phyloP scores from a whole-genome alignment of 768 basidiomycete genomes.

The Trametes maxima region DNA sequence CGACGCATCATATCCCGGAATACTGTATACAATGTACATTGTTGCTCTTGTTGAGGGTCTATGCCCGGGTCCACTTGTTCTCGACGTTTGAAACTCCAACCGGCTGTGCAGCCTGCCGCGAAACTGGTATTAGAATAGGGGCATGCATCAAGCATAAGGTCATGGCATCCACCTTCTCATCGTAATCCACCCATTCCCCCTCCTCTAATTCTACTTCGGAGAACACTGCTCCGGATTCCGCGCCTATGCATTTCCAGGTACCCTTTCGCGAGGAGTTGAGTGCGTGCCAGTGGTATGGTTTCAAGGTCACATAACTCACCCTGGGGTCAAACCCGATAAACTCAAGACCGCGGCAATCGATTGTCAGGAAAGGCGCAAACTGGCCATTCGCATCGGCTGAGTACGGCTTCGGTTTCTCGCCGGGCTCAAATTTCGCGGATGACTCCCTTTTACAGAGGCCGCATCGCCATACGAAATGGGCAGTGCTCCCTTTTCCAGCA shows the following conservation, averaged over 20 bases:
- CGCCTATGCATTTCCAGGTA: constrained; percentile 74
- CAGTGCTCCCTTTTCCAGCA: constrained; percentile 65
- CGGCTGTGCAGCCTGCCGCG: constrained; percentile 54
- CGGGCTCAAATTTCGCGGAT: constrained; percentile 74
- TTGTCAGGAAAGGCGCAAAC: constrained; percentile 62
- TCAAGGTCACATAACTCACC: constrained; percentile 42
- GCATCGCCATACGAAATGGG: constrained; percentile 84
- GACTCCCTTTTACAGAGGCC: constrained; percentile 77
- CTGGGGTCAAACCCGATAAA: constrained; percentile 75
- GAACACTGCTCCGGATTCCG: constrained; percentile 57
- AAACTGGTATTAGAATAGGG: constrained; percentile 8
- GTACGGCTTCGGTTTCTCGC: constrained; percentile 56
- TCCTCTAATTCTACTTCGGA: constrained; percentile 65
- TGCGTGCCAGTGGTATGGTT: not conserved
- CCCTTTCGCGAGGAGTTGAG: constrained; percentile 51
- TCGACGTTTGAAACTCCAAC: constrained; percentile 72
- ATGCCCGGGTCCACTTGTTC: constrained; percentile 70
- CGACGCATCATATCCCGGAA: not conserved
- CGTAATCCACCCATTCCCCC: constrained; percentile 85
- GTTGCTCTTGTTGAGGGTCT: not conserved
- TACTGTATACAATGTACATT: not conserved
- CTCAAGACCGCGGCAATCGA: constrained; percentile 90
- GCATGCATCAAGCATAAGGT: not conserved
- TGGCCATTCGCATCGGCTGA: constrained; percentile 58
- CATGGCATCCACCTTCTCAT: constrained; percentile 69